Base-by-base conservation (phyloP, 2,329 filamentous ascomycete species). In the Ophiostoma himal-ulmi region DNA sequence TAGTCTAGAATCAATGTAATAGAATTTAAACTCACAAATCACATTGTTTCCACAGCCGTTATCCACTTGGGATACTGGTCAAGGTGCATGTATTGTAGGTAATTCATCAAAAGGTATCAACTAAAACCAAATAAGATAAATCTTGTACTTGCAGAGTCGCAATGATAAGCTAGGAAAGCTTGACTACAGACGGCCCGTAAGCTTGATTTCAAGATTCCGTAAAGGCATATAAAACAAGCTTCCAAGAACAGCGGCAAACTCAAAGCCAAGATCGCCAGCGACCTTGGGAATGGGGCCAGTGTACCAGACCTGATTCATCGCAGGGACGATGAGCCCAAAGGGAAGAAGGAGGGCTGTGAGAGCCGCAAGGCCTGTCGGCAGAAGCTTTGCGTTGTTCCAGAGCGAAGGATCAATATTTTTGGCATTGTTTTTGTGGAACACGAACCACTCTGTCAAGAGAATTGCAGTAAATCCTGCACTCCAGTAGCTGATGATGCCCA, bases 401-500 rank as follows among this genome's bases (percentile, higher is more conserved):
- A 71, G 72, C 1, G 71, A 75, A 0, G 69, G 20, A 26, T 74
- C 71, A 69, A 78, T 77, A 36, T 67, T 68, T 1, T 34, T 41
- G 44, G 72, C 75, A 30, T 76, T 73, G 1, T 66, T 73, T 5
- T 60, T 57, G 13, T 76, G 74, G 68, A 77, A 77, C 39, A 71
- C 72, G 4, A 76, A 66, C 68, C 77, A 76, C 73, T 78, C 77
- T 3, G 73, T 73, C 41, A 82, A 71, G 1, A 83, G 72, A 1
- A 83, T 78, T 8, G 78, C 78, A 26, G 79, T 74, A 70, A 82
- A 83, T 34, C 80, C 80, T 0, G 80, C 80, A 8, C 77, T 78
- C 82, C 82, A 83, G 75, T 83, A 83, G 34, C 80, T 80, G 54
- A 83, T 82, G 41, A 83, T 74, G 1, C 78, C 78, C 11, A 83